Evolutionary conservation across 139 green algal species (phyloP).

Genomic region (Desmodesmus armatus): DNA sequence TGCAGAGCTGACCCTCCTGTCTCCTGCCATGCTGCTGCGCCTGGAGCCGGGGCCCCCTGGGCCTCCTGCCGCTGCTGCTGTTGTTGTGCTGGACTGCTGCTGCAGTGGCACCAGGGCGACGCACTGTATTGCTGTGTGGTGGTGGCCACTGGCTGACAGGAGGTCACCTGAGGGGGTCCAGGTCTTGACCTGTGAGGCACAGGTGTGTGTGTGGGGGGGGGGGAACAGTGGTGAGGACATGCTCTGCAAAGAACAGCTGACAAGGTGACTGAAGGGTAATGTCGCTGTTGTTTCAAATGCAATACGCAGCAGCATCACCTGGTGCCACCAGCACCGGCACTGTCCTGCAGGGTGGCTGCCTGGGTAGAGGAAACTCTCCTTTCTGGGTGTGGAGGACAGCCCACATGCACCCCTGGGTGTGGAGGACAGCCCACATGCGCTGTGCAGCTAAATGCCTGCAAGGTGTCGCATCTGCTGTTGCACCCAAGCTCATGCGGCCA

Average conservation of each 20-base stretch:
- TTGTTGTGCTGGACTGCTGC: not conserved
- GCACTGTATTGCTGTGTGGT: conserved; percentile 35
- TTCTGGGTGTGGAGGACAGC: too few relatives aligned
- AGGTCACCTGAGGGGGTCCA: conserved; percentile 38
- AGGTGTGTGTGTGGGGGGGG: not conserved
- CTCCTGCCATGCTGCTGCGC: not conserved
- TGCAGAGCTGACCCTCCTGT: not conserved
- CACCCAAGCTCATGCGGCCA: too few relatives aligned
- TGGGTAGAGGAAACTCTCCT: too few relatives aligned
- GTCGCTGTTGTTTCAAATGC: too few relatives aligned
- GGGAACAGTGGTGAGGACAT: not conserved
- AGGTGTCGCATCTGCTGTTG: not conserved
- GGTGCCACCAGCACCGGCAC: not conserved
- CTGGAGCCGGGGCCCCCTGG: conserved; percentile 1
- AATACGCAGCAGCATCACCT: not conserved
- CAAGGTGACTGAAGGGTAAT: not conserved
- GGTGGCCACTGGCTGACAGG: conserved; percentile 32
- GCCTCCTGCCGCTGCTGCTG: conserved; percentile 28
- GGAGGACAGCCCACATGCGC: too few relatives aligned
- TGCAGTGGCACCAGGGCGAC: not conserved
- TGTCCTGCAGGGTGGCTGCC: too few relatives aligned
- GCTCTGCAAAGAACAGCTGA: not conserved
- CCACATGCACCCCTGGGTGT: too few relatives aligned
- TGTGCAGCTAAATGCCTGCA: too few relatives aligned
- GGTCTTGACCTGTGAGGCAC: conserved; percentile 37